These are phyloP conservation scores for Ophiosphaerella korrae DNA, from an alignment of 2,329 filamentous ascomycete species.

Conservation along the genomic window DNA sequence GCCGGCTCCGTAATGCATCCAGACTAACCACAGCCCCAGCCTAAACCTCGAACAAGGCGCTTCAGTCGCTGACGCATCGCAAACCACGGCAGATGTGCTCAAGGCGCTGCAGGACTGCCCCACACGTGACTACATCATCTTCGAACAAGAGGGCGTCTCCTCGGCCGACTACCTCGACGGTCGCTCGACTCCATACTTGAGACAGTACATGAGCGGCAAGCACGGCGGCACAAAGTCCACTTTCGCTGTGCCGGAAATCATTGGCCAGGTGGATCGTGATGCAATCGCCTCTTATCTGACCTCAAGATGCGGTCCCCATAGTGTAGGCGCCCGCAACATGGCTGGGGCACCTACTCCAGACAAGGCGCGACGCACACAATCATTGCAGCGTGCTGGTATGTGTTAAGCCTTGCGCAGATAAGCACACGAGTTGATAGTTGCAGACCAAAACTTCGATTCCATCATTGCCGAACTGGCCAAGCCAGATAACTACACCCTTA, in stretches of 20 bases:
- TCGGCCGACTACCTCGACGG: conserved; percentile 67
- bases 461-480: conserved; percentile 48
- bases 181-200: conserved; percentile 60
- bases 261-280: conserved; percentile 54
- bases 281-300: conserved; percentile 51
- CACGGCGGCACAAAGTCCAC: conserved; percentile 60
- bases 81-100: conserved; percentile 50
- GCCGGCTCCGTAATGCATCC: conserved; percentile 9
- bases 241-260: conserved; percentile 59
- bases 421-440: conserved; percentile 8
- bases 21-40: conserved; percentile 35
- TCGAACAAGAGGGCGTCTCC: conserved; percentile 76
- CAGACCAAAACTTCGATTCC: conserved; percentile 31
- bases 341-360: conserved; percentile 21
- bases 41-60: conserved; percentile 31
- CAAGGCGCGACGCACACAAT: conserved; percentile 15
- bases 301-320: conserved; percentile 54
- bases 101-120: conserved; percentile 67
- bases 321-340: conserved; percentile 7
- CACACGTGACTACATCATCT: conserved; percentile 75
- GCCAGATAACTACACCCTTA: conserved; percentile 68
- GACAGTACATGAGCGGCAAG: conserved; percentile 54
- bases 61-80: conserved; percentile 50
- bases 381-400: conserved; percentile 29
- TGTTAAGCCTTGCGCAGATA: not conserved